Percentiles rank a stretch among this genome's conserved stretches.
Evolutionary conservation across 257 asterid species (phyloP).

Genomic region (Anisodus tanguticus): DNA sequence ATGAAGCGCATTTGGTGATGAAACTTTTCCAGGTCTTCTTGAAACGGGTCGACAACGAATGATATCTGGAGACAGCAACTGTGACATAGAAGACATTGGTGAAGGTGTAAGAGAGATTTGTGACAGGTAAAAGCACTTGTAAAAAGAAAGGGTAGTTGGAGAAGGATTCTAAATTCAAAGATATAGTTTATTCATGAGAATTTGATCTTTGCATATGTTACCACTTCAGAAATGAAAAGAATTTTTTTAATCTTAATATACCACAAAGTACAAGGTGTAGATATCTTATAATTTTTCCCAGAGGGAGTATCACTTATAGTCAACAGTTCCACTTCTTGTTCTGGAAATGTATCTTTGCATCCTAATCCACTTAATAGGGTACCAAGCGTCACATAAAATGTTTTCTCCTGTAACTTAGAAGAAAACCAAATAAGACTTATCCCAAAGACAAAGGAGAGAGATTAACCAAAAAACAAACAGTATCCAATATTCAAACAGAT

Average conservation of each 20-base stretch:
- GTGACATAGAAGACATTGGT: not conserved
- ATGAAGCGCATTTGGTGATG: conserved; percentile 44
- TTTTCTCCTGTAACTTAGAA: conserved; percentile 8
- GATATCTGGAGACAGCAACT: conserved; percentile 42
- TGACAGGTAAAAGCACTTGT: not conserved
- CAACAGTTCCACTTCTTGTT: conserved; percentile 26
- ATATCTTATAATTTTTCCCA: not conserved
- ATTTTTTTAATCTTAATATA: not conserved
- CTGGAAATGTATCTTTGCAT: not conserved
- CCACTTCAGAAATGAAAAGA: not conserved
- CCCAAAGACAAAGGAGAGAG: not conserved
- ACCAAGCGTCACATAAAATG: not conserved
- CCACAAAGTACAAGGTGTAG: conserved; percentile 9
- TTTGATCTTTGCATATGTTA: not conserved
- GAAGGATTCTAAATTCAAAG: not conserved
- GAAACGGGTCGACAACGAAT: conserved; percentile 36
- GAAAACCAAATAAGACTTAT: conserved; percentile 2
- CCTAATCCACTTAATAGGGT: conserved; percentile 2
- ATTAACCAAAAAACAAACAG: conserved; percentile 19
- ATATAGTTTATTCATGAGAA: not conserved
- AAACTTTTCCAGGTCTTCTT: conserved; percentile 42
- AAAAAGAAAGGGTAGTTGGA: not conserved
- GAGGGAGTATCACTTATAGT: not conserved
- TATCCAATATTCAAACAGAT: not conserved
- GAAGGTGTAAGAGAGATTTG: not conserved